Conservation (phyloP, 257 asterid species). For the Haberlea rhodopensis region DNA sequence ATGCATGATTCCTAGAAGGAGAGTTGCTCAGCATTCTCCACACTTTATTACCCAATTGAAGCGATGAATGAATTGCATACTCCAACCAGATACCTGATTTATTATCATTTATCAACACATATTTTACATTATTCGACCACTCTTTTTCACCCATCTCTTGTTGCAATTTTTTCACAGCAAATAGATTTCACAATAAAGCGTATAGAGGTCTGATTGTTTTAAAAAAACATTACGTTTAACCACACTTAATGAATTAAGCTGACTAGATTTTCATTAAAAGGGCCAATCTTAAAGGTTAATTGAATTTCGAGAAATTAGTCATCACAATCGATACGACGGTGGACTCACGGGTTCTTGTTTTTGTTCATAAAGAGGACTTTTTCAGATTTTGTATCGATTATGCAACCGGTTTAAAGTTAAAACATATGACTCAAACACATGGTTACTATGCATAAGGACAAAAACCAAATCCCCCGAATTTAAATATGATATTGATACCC, state of each 20-base stretch:
- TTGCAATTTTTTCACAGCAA: conserved; percentile 2
- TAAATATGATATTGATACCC: too few relatives aligned
- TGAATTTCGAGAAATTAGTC: too few relatives aligned
- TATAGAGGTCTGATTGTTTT: too few relatives aligned
- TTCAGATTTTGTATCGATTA: conserved; percentile 26
- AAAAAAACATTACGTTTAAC: too few relatives aligned
- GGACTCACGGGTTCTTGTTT: conserved; percentile 42
- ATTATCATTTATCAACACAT: conserved; percentile 11
- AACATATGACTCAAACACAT: neutral
- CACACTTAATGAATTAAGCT: too few relatives aligned
- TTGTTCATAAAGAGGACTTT: conserved; percentile 18
- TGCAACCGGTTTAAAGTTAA: neutral
- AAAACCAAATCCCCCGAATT: too few relatives aligned
- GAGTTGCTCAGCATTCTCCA: conserved; percentile 46
- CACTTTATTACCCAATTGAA: conserved; percentile 55
- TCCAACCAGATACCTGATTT: conserved; percentile 72
- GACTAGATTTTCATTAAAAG: too few relatives aligned
- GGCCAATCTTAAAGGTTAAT: too few relatives aligned
- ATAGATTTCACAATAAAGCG: too few relatives aligned
- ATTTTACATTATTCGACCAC: conserved; percentile 35
- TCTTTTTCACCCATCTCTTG: conserved; percentile 18
- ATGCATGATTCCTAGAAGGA: conserved; percentile 59
- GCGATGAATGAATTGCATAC: conserved; percentile 58
- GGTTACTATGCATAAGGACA: neutral
- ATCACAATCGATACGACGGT: neutral